phyloP scores from a whole-genome alignment of 257 asterid genomes.

The Forsythia viridissima region DNA sequence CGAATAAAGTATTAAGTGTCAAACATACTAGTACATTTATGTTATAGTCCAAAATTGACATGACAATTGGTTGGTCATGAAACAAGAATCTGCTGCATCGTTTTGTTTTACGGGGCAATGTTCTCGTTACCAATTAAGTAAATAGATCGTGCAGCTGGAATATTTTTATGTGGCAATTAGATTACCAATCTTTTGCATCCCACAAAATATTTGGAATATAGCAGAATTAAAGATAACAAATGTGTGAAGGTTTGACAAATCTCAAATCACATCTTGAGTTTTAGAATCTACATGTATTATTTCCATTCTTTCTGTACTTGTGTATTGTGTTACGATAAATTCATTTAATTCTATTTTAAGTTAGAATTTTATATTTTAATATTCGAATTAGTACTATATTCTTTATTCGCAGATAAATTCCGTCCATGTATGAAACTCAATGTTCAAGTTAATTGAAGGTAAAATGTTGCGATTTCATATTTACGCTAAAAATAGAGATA shows the following conservation, averaged over 20 bases:
- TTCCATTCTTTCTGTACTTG: neutral
- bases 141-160: neutral
- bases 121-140: neutral
- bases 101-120: neutral
- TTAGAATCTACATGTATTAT: neutral
- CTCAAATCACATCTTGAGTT: neutral
- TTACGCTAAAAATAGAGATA: too few species aligned
- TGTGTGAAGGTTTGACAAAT: neutral
- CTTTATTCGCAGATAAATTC: too few species aligned
- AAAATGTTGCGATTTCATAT: too few species aligned
- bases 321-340: neutral
- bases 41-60: neutral
- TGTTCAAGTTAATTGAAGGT: too few species aligned
- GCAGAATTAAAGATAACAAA: neutral
- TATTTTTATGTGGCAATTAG: conserved; percentile 14
- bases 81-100: conserved; percentile 12
- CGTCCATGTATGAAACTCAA: too few species aligned
- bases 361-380: too few species aligned
- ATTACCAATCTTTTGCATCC: conserved; percentile 13
- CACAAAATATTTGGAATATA: neutral
- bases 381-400: neutral
- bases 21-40: too few species aligned
- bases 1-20: neutral
- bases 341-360: neutral
- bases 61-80: conserved; percentile 29